These are phyloP conservation scores for Cyclocybe cylindracea DNA, from an alignment of 768 basidiomycete species.

Conservation along the genomic window DNA sequence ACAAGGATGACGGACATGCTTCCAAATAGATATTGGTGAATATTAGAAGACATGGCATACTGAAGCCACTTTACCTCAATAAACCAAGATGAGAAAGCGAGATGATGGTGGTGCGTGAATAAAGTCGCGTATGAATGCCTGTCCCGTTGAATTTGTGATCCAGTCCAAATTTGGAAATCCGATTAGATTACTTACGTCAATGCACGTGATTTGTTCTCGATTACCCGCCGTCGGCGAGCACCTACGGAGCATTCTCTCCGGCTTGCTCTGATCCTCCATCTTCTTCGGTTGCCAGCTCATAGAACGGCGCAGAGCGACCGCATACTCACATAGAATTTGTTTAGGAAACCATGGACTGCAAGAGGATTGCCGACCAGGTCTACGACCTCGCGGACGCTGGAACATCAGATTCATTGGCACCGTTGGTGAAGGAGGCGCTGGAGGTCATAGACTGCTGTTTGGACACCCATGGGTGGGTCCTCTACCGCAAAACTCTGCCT, in stretches of 20 bases:
- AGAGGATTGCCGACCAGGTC: conserved; percentile 54
- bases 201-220: conserved; percentile 5
- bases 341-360: conserved; percentile 43
- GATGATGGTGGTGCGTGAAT: no score
- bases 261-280: background rate
- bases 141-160: background rate
- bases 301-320: background rate
- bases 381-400: conserved; percentile 59
- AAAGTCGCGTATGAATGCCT: no score
- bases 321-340: background rate
- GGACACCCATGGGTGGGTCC: conserved; percentile 78
- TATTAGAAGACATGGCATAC: no score
- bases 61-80: no score
- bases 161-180: background rate
- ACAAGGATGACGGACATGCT: conserved; percentile 65
- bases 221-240: conserved; percentile 5
- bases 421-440: conserved; percentile 75
- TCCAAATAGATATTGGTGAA: background rate
- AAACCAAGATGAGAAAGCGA: no score
- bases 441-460: conserved; percentile 79
- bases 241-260: no score
- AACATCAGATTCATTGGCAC: conserved; percentile 48
- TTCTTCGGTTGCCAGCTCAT: background rate
- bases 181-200: conserved; percentile 4
- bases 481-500: conserved; percentile 8